Conservation (phyloP, 257 asterid species). For the Solanum sejunctum region DNA sequence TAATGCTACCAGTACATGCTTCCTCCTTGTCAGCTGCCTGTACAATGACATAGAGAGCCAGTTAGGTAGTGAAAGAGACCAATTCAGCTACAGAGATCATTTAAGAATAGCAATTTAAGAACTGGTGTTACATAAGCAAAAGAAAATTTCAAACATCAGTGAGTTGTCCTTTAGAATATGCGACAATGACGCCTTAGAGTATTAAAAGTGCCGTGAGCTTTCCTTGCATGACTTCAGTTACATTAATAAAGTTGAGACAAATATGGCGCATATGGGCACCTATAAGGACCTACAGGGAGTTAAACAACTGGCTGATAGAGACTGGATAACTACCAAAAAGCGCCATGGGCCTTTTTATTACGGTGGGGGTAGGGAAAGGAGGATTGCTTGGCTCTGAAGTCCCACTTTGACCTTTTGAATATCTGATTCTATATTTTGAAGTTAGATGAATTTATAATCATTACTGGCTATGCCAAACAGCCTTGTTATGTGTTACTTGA, state of each 20-base stretch:
- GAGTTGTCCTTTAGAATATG: not conserved
- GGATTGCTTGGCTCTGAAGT: not conserved
- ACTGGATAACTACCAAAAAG: not conserved
- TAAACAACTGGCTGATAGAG: not conserved
- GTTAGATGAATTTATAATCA: too few species aligned
- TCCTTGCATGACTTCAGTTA: not conserved
- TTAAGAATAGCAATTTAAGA: not conserved
- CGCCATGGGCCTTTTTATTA: not conserved
- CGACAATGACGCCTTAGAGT: not conserved
- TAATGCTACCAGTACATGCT: slow-evolving; percentile 51
- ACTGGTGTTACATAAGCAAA: not conserved
- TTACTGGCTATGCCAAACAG: too few species aligned
- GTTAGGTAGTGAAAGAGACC: not conserved
- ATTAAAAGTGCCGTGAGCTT: not conserved
- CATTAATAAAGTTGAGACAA: not conserved
- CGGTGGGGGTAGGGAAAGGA: not conserved
- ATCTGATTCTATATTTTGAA: not conserved
- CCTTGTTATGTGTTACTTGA: too few species aligned
- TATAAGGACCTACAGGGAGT: not conserved
- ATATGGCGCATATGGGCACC: not conserved
- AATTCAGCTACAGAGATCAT: not conserved
- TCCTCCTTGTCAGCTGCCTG: slow-evolving; percentile 68
- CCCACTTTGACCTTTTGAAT: not conserved
- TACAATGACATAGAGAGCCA: not conserved
- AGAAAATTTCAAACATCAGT: not conserved